Conservation (phyloP, 73 alveolate species). For the Paramecium biaurelia region DNA sequence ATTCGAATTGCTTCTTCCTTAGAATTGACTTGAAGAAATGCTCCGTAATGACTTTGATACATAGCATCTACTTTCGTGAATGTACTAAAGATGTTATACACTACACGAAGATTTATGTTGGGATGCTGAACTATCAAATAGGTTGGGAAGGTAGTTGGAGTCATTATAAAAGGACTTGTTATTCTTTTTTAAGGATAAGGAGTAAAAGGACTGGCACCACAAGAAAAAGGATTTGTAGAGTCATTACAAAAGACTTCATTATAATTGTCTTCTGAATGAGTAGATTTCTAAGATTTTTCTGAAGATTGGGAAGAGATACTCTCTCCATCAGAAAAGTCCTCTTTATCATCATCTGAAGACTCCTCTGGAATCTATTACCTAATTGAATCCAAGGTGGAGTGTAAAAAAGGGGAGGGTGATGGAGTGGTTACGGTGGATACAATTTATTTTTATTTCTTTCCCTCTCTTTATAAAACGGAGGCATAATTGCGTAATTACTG, state of each 20-base stretch:
- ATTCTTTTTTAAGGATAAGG: neutral
- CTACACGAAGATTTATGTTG: slow-evolving; percentile 5
- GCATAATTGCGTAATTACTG: slow-evolving; percentile 19
- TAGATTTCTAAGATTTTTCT: slow-evolving; percentile 23
- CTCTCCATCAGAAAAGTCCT: slow-evolving; percentile 28
- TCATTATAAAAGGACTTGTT: neutral
- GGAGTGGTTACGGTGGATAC: neutral
- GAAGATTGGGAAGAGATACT: neutral
- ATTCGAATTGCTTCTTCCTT: slow-evolving; percentile 3
- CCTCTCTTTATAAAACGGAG: slow-evolving; percentile 47
- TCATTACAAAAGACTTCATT: slow-evolving; percentile 16
- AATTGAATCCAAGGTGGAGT: neutral
- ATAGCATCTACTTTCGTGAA: neutral
- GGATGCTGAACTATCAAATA: slow-evolving; percentile 33
- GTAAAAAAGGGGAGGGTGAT: slow-evolving; percentile 28
- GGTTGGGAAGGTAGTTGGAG: neutral
- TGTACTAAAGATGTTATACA: slow-evolving; percentile 39
- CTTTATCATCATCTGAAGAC: neutral
- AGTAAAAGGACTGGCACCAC: slow-evolving; percentile 3
- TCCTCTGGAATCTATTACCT: neutral
- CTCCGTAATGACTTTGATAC: neutral
- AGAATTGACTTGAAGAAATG: neutral
- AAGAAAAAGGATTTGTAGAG: neutral
- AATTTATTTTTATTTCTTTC: neutral
- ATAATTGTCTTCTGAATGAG: neutral